Percentiles rank a stretch among this genome's conserved stretches.
phyloP scores from a whole-genome alignment of 129 eudicot species.

The Chrysanthemum lavandulifolium region DNA sequence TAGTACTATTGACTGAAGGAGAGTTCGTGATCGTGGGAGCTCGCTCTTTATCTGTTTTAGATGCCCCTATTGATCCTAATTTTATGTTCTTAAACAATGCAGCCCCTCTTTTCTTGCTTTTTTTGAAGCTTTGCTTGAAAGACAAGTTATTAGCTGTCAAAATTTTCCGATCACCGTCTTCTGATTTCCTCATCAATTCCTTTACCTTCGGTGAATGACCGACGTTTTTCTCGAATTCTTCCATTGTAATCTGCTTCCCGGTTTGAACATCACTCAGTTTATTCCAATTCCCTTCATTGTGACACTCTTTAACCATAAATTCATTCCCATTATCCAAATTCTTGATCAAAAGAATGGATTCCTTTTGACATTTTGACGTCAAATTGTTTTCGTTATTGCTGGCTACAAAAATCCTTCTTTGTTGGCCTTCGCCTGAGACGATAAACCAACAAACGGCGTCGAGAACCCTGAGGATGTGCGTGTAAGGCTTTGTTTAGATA shows the following conservation, averaged over 20 bases:
- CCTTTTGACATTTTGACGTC: not conserved
- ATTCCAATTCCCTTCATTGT: slow-evolving; percentile 33
- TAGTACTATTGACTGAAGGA: slow-evolving; percentile 10
- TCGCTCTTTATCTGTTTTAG: slow-evolving; percentile 44
- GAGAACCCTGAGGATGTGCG: slow-evolving; percentile 21
- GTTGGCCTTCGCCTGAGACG: slow-evolving; percentile 9
- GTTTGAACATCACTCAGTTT: slow-evolving; percentile 32
- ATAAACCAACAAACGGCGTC: slow-evolving; percentile 13
- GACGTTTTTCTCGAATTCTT: slow-evolving; percentile 37
- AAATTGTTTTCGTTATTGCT: not conserved
- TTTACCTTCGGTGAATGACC: slow-evolving; percentile 34
- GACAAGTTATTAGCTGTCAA: slow-evolving; percentile 28
- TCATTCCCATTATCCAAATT: slow-evolving; percentile 35
- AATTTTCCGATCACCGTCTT: slow-evolving; percentile 23
- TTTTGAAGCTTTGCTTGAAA: slow-evolving; percentile 23
- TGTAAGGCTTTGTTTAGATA: slow-evolving; percentile 21
- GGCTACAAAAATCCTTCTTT: slow-evolving; percentile 12
- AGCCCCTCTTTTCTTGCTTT: slow-evolving; percentile 39
- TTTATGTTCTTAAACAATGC: slow-evolving; percentile 36
- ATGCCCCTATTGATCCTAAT: slow-evolving; percentile 52
- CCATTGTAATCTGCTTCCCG: slow-evolving; percentile 35
- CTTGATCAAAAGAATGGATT: slow-evolving; percentile 28
- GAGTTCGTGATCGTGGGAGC: not conserved
- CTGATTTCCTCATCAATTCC: slow-evolving; percentile 21
- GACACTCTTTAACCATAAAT: slow-evolving; percentile 30